Base-by-base conservation (phyloP, 2,329 filamentous ascomycete species). In the Botrytis galanthina region DNA sequence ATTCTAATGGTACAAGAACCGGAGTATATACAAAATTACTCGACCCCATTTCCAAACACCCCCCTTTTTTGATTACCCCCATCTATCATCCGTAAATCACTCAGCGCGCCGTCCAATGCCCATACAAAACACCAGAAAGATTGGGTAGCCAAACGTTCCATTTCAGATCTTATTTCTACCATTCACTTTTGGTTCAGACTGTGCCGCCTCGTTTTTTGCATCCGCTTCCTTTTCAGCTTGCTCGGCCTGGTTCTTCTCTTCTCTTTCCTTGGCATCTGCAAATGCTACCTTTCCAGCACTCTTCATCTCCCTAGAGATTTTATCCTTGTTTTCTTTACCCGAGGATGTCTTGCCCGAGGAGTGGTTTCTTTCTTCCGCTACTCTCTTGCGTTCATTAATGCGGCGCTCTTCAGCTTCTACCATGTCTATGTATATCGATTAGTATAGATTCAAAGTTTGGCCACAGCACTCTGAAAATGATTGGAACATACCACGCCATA, bases 401-500 rank as follows among this genome's bases (percentile, higher is more conserved):
- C 85, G 83, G 75, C 87, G 86, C 85, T 95, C 93, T 84, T 95
- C 93, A 32, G 93, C 90, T 75, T 89, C 92, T 68, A 95, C 91
- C 92, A 95, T 95, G 79, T 95, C 92, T 92, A 78, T 90, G 44
- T 61, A 32, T 3, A 67, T 32, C 39, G 48, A 79, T 80, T 74
- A 79, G 75, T 66, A 54, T 46, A 1, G 20, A 22, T 44, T 60
- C 29, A 51, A 35, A 26, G 48, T 51, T 54, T 57, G 51, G 51
- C 61, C 3, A 69, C 10, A 44, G n/a, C 4, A 32, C 37, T 18
- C 22, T 69, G n/a, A 14, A 60, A 39, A 29, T 70, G 66, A 67
- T n/a, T 60, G 60, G 44, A 76, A 84, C 89, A 81, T 83, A 92
- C 91, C 91, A 86, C 90, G 96, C 96, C 96, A 99, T 79, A 98